These are phyloP conservation scores for Raphidocelis subcapitata DNA, from an alignment of 139 green algal species.

Conservation along the genomic window DNA sequence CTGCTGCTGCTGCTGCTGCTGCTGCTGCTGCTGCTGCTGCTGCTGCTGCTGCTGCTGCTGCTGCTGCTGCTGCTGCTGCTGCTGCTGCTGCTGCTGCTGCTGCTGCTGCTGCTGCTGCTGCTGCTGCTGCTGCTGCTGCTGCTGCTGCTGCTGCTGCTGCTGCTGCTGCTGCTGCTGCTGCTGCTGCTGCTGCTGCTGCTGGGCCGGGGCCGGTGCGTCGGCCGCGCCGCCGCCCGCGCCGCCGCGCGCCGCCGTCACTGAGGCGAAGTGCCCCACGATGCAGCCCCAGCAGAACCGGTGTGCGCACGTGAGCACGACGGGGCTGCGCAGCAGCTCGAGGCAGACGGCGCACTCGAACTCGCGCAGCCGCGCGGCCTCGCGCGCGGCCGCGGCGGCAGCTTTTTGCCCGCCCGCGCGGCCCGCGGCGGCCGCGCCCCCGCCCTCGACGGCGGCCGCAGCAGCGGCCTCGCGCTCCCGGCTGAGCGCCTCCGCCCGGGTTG, in stretches of 20 bases:
- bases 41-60: no score
- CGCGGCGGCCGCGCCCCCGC: neutral
- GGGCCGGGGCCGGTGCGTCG: no score
- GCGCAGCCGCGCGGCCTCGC: conserved; percentile 10
- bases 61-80: no score
- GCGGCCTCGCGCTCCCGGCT: conserved; percentile 5
- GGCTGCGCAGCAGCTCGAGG: conserved; percentile 75
- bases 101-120: no score
- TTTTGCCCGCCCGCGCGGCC: neutral
- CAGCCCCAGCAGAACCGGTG: conserved; percentile 88
- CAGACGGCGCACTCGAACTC: conserved; percentile 80
- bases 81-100: no score
- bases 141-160: no score
- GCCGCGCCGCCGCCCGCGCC: neutral
- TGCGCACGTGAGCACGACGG: conserved; percentile 79
- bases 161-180: no score
- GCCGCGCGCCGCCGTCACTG: conserved; percentile 13
- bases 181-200: no score
- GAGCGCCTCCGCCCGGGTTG: conserved; percentile 66
- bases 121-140: no score
- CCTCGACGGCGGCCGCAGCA: neutral
- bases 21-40: conserved; percentile 14
- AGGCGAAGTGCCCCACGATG: conserved; percentile 57
- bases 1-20: conserved; percentile 7
- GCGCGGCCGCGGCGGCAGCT: neutral